These are phyloP conservation scores for Dendrobium chrysotoxum DNA, from an alignment of 106 monocot species.

Conservation along the genomic window DNA sequence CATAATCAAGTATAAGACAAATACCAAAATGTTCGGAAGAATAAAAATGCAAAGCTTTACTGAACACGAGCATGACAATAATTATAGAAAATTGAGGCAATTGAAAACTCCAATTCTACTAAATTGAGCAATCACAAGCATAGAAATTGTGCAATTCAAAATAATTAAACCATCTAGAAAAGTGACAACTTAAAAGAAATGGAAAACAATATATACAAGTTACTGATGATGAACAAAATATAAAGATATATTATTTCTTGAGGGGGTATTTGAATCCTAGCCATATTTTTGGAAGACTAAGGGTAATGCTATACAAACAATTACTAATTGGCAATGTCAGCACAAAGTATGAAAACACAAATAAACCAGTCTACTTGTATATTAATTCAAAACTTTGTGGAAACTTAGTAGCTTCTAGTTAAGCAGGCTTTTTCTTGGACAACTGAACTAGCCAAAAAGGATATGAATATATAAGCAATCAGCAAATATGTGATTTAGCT, in stretches of 20 bases:
- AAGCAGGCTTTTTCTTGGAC: not conserved
- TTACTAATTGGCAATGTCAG: not conserved
- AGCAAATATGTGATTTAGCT: not conserved
- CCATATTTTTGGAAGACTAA: not conserved
- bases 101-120: not conserved
- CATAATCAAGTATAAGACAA: not conserved
- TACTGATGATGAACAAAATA: no score
- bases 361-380: not conserved
- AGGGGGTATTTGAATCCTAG: not conserved
- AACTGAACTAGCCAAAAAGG: not conserved
- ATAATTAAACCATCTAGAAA: not conserved
- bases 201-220: no score
- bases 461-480: not conserved
- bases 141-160: not conserved
- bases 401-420: not conserved
- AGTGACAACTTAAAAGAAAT: not conserved
- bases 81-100: not conserved
- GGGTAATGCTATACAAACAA: not conserved
- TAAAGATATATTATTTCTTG: not conserved
- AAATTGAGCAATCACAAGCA: not conserved
- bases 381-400: not conserved
- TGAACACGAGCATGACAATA: not conserved
- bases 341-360: not conserved
- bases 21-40: not conserved
- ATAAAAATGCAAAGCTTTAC: not conserved